These are phyloP conservation scores for Phytophthora europaea DNA, from an alignment of 352 stramenopile species.

Conservation along the genomic window DNA sequence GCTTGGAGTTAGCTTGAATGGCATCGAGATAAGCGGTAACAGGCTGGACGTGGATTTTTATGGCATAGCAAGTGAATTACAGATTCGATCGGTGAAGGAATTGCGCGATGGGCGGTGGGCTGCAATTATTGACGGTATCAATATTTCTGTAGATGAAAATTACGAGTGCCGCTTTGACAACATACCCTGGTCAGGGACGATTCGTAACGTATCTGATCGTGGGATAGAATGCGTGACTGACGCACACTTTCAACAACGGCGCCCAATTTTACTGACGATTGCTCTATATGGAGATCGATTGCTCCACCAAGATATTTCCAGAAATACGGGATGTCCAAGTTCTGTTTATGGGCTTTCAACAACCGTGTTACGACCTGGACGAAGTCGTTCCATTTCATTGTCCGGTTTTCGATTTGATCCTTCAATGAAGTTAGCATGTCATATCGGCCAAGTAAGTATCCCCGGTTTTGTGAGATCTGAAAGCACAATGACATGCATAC, in stretches of 20 bases:
- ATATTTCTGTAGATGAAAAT: constrained; percentile 14
- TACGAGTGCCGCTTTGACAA: constrained; percentile 45
- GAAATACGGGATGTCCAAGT: constrained; percentile 26
- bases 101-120: constrained; percentile 14
- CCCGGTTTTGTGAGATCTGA: constrained; percentile 37
- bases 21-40: constrained; percentile 45
- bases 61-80: constrained; percentile 8
- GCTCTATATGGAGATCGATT: constrained; percentile 23
- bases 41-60: constrained; percentile 36
- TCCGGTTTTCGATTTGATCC: constrained; percentile 39
- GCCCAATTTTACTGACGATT: constrained; percentile 26
- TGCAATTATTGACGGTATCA: constrained; percentile 20
- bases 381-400: constrained; percentile 31
- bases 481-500: constrained; percentile 28
- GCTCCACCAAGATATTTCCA: constrained; percentile 21
- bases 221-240: constrained; percentile 30
- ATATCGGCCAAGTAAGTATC: constrained; percentile 17
- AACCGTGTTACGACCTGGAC: constrained; percentile 19
- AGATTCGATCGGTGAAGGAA: constrained; percentile 19
- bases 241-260: not conserved
- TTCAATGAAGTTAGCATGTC: constrained; percentile 39
- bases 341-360: constrained; percentile 26
- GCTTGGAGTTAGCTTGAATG: constrained; percentile 52
- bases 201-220: constrained; percentile 20
- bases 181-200: constrained; percentile 15